phyloP scores from a whole-genome alignment of 495 filamentous ascomycete species.

The Tetracladium setigerum region DNA sequence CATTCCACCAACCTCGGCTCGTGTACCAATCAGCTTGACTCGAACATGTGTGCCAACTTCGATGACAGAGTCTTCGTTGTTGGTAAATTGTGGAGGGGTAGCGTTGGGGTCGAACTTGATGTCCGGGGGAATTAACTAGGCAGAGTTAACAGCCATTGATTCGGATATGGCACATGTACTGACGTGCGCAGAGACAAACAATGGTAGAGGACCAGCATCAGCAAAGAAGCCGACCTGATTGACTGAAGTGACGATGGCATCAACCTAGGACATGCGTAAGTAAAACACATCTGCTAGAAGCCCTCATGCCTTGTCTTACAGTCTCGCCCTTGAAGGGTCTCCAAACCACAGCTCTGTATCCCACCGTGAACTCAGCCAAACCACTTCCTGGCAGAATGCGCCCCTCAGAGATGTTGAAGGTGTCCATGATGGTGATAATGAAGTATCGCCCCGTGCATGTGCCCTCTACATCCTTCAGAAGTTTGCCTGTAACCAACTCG shows the following conservation, averaged over 20 bases:
- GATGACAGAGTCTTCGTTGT: constrained; percentile 87
- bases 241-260: constrained; percentile 83
- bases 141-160: constrained; percentile 13
- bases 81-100: constrained; percentile 74
- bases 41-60: constrained; percentile 89
- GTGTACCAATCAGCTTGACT: constrained; percentile 84
- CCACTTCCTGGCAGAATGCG: constrained; percentile 84
- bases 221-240: constrained; percentile 91
- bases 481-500: constrained; percentile 75
- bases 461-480: constrained; percentile 89
- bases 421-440: constrained; percentile 93
- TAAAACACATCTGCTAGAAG: background rate
- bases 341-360: constrained; percentile 95
- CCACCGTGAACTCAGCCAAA: constrained; percentile 86
- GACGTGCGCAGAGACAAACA: constrained; percentile 87
- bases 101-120: constrained; percentile 91
- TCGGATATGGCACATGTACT: constrained; percentile 22
- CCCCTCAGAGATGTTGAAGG: constrained; percentile 85
- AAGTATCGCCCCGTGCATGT: constrained; percentile 89
- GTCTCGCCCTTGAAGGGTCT: constrained; percentile 94
- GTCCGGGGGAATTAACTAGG: constrained; percentile 81
- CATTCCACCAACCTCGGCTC: constrained; percentile 87
- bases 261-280: constrained; percentile 52
- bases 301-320: constrained; percentile 44
- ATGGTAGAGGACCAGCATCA: constrained; percentile 75